These are phyloP conservation scores for Arxiozyma heterogenica DNA, from an alignment of 1,139 yeast genomes.

Conservation along the genomic window DNA sequence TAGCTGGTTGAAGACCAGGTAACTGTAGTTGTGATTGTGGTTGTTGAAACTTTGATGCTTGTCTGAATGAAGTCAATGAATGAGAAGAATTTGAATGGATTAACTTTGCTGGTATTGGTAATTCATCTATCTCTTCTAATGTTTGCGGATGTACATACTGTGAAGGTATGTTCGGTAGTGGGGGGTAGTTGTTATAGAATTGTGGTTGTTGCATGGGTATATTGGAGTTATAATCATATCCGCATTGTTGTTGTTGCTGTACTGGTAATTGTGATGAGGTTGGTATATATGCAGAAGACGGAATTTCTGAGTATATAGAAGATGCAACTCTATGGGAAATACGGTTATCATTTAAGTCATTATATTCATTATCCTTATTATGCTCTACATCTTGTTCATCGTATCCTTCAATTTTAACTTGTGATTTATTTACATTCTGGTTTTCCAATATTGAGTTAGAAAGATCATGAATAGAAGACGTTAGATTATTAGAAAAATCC, in stretches of 20 bases:
- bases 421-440: neutral
- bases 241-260: constrained; percentile 12
- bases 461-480: neutral
- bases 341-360: neutral
- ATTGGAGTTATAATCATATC: neutral
- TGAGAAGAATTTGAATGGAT: constrained; percentile 21
- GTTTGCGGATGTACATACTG: constrained; percentile 18
- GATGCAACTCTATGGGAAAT: constrained; percentile 8
- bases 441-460: neutral
- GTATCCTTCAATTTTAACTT: neutral
- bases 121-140: constrained; percentile 22
- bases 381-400: neutral
- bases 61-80: constrained; percentile 25
- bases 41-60: constrained; percentile 12
- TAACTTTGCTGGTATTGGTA: constrained; percentile 26
- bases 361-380: neutral
- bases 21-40: constrained; percentile 6
- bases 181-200: constrained; percentile 35
- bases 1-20: constrained; percentile 13
- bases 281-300: constrained; percentile 12
- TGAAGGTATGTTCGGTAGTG: constrained; percentile 13
- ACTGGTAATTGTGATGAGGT: constrained; percentile 10
- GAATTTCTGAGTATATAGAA: constrained; percentile 20
- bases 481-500: neutral
- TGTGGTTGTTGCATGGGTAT: constrained; percentile 22